phyloP scores from a whole-genome alignment of 2,329 filamentous ascomycete species.

The Madurella mycetomatis region DNA sequence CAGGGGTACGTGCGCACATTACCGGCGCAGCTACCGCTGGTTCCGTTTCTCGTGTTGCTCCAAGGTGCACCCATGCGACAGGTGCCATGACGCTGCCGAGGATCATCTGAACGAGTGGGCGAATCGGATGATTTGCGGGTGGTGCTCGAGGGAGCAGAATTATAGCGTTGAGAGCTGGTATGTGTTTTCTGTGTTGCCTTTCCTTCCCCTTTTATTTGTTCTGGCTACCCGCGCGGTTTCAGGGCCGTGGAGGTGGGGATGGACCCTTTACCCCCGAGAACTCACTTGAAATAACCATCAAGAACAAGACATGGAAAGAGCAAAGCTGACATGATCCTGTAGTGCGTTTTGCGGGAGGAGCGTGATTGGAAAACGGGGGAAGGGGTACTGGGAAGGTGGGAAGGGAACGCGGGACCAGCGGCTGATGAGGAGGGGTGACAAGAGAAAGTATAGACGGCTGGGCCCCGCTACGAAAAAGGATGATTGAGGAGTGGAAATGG shows the following conservation, averaged over 20 bases:
- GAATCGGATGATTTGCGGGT: constrained; percentile 77
- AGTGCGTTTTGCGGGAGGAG: constrained; percentile 62
- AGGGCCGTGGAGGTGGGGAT: not conserved
- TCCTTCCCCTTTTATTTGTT: not conserved
- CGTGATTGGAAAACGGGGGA: constrained; percentile 61
- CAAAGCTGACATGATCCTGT: not conserved
- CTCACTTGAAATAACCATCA: no score
- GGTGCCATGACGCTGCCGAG: constrained; percentile 68
- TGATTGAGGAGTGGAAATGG: not conserved
- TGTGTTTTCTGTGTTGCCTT: not conserved
- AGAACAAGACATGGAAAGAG: not conserved
- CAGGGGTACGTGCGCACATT: constrained; percentile 54
- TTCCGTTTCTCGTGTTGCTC: constrained; percentile 62
- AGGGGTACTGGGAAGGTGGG: constrained; percentile 83
- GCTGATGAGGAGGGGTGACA: constrained; percentile 72
- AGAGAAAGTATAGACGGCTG: constrained; percentile 64
- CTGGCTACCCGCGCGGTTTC: not conserved
- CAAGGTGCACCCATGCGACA: constrained; percentile 58
- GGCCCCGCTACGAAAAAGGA: constrained; percentile 39
- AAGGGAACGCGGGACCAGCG: constrained; percentile 70
- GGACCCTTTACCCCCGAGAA: no score
- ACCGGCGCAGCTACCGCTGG: constrained; percentile 57
- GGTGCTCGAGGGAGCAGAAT: constrained; percentile 74
- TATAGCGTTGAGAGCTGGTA: constrained; percentile 70
- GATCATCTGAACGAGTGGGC: constrained; percentile 78